These are phyloP conservation scores for Toxicodendron radicans DNA, from an alignment of 345 rosid species.

Conservation along the genomic window DNA sequence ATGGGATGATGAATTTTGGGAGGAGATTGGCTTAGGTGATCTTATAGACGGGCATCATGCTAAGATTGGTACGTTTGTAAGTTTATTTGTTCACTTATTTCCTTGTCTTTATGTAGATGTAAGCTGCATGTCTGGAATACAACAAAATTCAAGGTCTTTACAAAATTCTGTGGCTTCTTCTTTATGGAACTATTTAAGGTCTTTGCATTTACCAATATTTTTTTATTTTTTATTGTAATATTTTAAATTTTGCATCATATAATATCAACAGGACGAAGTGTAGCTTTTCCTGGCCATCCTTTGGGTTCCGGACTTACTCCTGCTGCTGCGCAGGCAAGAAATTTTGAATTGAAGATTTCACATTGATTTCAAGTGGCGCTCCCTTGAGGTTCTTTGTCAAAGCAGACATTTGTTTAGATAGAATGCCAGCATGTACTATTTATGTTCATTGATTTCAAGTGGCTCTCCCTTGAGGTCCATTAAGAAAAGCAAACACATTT, in stretches of 20 bases:
- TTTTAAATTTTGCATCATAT: slow-evolving; percentile 16
- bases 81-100: neutral
- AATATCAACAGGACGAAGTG: slow-evolving; percentile 76
- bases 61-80: slow-evolving; percentile 69
- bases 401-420: slow-evolving; percentile 34
- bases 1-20: slow-evolving; percentile 99
- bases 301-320: slow-evolving; percentile 89
- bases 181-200: too few species aligned
- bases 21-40: slow-evolving; percentile 97
- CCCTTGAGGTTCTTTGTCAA: slow-evolving; percentile 38
- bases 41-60: slow-evolving; percentile 93
- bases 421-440: slow-evolving; percentile 19
- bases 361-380: slow-evolving; percentile 42
- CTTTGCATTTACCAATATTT: neutral
- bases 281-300: slow-evolving; percentile 97
- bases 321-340: slow-evolving; percentile 89
- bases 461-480: slow-evolving; percentile 43
- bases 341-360: slow-evolving; percentile 43
- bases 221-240: neutral
- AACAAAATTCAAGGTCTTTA: slow-evolving; percentile 2
- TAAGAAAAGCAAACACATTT: slow-evolving; percentile 29
- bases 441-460: slow-evolving; percentile 33
- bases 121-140: neutral
- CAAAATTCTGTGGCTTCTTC: too few species aligned
- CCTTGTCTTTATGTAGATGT: neutral